A percentile compares a stretch with the other conserved stretches of the same genome.
Conservation (phyloP, 805 yeast species). For the Maudiozyma pseudohumilis region DNA sequence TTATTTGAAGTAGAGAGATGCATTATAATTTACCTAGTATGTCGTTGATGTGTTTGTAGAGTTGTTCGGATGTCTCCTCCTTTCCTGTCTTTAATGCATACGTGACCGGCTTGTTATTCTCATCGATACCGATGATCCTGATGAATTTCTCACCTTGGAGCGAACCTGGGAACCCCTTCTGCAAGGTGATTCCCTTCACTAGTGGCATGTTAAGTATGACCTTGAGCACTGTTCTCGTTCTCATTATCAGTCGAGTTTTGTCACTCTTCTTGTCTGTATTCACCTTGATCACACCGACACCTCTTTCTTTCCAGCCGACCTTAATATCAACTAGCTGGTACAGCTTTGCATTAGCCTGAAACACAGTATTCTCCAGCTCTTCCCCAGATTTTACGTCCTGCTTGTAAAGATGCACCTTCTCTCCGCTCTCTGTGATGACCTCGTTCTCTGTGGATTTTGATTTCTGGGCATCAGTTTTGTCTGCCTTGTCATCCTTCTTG, state of each 20-base stretch:
- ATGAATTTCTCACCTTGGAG: conserved; percentile 74
- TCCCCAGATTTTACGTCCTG: conserved; percentile 75
- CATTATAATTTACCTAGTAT: conserved; percentile 8
- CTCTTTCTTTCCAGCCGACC: conserved; percentile 93
- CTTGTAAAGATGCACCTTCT: conserved; percentile 44
- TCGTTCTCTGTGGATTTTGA: conserved; percentile 1
- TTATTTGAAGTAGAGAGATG: not conserved
- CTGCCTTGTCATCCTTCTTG: not conserved
- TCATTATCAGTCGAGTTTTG: conserved; percentile 71
- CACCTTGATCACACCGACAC: conserved; percentile 78
- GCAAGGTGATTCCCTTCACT: conserved; percentile 47
- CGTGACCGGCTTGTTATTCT: conserved; percentile 61
- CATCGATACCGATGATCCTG: conserved; percentile 60
- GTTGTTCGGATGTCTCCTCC: conserved; percentile 46
- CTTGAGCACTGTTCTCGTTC: conserved; percentile 76
- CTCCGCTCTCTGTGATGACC: conserved; percentile 10
- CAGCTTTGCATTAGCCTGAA: conserved; percentile 64
- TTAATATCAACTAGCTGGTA: conserved; percentile 59
- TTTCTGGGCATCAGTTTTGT: conserved; percentile 6
- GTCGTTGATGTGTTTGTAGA: conserved; percentile 35
- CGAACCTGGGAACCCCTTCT: conserved; percentile 81
- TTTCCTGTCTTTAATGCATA: conserved; percentile 69
- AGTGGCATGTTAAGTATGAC: conserved; percentile 74
- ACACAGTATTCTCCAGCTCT: conserved; percentile 67
- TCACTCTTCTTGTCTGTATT: conserved; percentile 37